phyloP scores from a whole-genome alignment of 192 early-diverging fungal species.

The Coemansia sp. region DNA sequence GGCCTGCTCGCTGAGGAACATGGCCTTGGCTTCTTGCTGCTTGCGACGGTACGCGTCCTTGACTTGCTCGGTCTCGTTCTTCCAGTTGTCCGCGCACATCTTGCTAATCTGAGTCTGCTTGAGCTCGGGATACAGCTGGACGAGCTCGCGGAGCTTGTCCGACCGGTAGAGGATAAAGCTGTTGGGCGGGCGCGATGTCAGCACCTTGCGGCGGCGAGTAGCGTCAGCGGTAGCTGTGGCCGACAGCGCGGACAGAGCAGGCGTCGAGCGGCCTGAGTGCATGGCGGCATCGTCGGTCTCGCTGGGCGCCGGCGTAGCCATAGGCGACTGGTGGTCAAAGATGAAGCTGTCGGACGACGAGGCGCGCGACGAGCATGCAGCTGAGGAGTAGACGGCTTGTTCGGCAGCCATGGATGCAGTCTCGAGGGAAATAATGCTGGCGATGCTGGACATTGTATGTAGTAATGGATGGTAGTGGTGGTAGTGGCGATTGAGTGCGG shows the following conservation, averaged over 20 bases:
- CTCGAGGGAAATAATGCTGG: constrained; percentile 47
- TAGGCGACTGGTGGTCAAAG: constrained; percentile 22
- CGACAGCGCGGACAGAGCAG: constrained; percentile 21
- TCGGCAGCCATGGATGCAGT: constrained; percentile 20
- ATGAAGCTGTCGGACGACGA: constrained; percentile 36
- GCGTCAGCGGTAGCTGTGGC: constrained; percentile 31
- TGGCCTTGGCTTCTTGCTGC: constrained; percentile 54
- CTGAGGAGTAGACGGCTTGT: constrained; percentile 18
- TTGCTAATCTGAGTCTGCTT: constrained; percentile 60
- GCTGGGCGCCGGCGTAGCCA: constrained; percentile 18
- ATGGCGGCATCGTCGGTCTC: constrained; percentile 15
- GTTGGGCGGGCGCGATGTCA: constrained; percentile 58
- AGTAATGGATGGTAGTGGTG: neutral
- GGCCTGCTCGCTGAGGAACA: constrained; percentile 53
- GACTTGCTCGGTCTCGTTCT: constrained; percentile 54
- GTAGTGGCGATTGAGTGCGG: neutral
- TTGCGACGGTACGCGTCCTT: constrained; percentile 52
- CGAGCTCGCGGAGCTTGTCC: constrained; percentile 56
- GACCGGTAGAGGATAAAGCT: constrained; percentile 58
- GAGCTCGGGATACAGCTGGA: constrained; percentile 45
- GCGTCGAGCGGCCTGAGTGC: constrained; percentile 28
- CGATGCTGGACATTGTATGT: constrained; percentile 49
- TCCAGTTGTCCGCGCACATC: constrained; percentile 59
- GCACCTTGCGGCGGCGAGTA: constrained; percentile 53
- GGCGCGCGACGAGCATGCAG: constrained; percentile 18